Conservation (phyloP, 805 yeast species). For the Hanseniaspora hatyaiensis region DNA sequence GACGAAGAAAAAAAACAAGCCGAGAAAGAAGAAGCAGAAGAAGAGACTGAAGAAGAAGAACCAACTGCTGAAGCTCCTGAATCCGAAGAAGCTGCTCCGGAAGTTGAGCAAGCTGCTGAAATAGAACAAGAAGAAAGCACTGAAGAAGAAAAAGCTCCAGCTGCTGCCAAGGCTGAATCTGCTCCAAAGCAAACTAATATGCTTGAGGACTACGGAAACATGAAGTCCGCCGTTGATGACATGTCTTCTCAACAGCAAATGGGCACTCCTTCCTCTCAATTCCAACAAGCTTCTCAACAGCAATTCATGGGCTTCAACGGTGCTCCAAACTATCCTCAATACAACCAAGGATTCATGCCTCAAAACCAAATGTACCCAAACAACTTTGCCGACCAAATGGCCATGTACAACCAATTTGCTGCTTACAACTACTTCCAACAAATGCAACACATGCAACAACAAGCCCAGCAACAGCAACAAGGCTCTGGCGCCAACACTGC, state of each 20-base stretch:
- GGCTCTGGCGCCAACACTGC: conserved; percentile 22
- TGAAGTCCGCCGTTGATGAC: conserved; percentile 15
- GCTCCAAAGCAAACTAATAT: conserved; percentile 1
- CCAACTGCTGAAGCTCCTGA: conserved; percentile 1
- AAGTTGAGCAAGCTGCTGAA: conserved; percentile 15
- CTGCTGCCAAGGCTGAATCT: conserved; percentile 10
- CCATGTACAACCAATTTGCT: conserved; percentile 16
- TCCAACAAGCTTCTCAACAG: conserved; percentile 21
- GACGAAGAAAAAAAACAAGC: neutral
- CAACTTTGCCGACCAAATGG: conserved; percentile 14
- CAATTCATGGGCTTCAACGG: conserved; percentile 14
- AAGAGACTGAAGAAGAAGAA: conserved; percentile 12
- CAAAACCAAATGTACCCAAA: conserved; percentile 14
- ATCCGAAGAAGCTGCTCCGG: conserved; percentile 14
- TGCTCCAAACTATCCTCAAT: conserved; percentile 13
- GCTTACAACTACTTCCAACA: conserved; percentile 21
- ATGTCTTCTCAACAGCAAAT: conserved; percentile 17
- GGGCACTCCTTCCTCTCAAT: conserved; percentile 17
- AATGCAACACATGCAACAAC: conserved; percentile 22
- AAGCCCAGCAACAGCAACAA: conserved; percentile 20
- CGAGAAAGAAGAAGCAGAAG: neutral
- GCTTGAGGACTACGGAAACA: conserved; percentile 4
- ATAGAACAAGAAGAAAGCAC: conserved; percentile 1
- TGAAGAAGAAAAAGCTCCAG: conserved; percentile 10
- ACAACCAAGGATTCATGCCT: conserved; percentile 11